phyloP scores from a whole-genome alignment of 1,284 basidiomycete species.

The Leccinum fuscescens region DNA sequence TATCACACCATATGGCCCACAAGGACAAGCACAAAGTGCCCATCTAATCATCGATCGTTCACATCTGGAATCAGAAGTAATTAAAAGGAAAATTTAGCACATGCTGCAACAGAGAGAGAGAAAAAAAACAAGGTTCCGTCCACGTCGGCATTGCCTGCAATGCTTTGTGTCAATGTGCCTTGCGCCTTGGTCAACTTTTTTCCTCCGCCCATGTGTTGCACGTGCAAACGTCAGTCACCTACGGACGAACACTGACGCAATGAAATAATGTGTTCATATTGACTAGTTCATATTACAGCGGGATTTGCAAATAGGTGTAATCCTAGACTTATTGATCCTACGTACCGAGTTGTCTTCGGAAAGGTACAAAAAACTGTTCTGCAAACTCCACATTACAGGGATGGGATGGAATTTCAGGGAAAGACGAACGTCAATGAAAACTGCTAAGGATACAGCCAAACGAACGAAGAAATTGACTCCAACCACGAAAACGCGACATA shows the following conservation, averaged over 20 bases:
- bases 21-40: background rate
- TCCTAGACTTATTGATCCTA: background rate
- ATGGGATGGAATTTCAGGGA: background rate
- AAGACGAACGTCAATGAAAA: background rate
- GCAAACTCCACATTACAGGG: background rate
- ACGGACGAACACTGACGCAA: background rate
- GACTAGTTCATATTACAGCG: background rate
- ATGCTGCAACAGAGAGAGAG: background rate
- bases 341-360: background rate
- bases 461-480: background rate
- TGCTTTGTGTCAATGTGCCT: background rate
- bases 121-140: constrained; percentile 32
- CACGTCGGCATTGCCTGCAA: constrained; percentile 21
- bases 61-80: background rate
- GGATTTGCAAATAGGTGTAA: background rate
- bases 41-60: background rate
- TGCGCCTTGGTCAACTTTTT: background rate
- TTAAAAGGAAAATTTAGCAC: background rate
- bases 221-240: background rate
- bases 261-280: background rate
- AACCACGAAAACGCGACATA: background rate
- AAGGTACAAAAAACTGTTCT: background rate
- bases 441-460: background rate
- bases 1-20: background rate
- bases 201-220: background rate